Evolutionary conservation across 1,284 basidiomycete genomes (phyloP).

Genomic region (Coniferiporia weirii): DNA sequence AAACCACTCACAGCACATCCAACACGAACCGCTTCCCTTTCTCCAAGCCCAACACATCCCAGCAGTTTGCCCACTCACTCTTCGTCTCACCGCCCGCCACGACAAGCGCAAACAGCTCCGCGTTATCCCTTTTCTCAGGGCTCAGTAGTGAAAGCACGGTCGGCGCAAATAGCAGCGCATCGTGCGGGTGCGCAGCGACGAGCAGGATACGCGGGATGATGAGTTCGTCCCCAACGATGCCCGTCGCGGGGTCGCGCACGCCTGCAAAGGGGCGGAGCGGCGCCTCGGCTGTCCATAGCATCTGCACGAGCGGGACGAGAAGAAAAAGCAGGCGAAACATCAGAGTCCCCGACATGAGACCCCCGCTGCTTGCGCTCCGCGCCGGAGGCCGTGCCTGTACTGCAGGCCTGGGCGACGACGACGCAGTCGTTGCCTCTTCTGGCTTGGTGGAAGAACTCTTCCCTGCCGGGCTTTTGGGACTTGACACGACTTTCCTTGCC

Average conservation of each 20-base stretch:
- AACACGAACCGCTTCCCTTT: conserved; percentile 8
- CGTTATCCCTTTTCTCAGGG: neutral
- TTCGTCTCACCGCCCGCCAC: conserved; percentile 1
- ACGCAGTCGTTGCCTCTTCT: neutral
- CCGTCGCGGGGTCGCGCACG: conserved; percentile 7
- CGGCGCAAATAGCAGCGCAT: conserved; percentile 6
- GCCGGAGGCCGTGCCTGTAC: neutral
- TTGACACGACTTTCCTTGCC: conserved; percentile 1
- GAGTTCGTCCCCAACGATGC: neutral
- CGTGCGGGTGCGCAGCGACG: conserved; percentile 6
- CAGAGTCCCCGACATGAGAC: no score
- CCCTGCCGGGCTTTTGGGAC: neutral
- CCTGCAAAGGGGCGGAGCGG: conserved; percentile 11
- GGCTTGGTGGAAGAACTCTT: neutral
- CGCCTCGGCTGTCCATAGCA: conserved; percentile 15
- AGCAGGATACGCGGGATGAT: conserved; percentile 15
- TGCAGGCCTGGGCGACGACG: neutral
- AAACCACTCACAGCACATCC: conserved; percentile 12
- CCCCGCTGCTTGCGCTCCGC: neutral
- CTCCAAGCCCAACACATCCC: conserved; percentile 7
- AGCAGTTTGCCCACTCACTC: neutral
- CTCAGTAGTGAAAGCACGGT: conserved; percentile 5
- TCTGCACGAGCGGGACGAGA: conserved; percentile 11
- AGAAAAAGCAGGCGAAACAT: conserved; percentile 11
- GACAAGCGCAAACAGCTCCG: conserved; percentile 3